Base-by-base conservation (phyloP, 148 eudicot genomes). In the Talinum fruticosum region DNA sequence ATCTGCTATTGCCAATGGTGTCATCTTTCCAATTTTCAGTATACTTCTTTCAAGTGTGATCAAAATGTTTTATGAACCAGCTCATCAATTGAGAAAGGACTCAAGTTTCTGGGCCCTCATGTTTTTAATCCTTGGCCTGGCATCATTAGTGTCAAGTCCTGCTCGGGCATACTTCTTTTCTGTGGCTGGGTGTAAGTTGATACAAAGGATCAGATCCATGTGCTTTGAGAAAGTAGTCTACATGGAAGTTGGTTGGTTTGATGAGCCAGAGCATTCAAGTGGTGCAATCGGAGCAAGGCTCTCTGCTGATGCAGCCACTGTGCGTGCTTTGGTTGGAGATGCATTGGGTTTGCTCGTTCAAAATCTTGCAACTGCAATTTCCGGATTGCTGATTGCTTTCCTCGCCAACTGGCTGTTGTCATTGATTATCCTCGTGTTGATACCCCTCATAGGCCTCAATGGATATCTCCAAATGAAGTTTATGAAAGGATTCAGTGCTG, bases 201-300 rank as follows among this genome's bases (percentile, higher is more conserved):
- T 80, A 69, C 78, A 54, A 37, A 18, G 82, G 47, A 75, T 80
- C 33, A 79, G 96, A 81, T 75, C 84, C 49, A 79, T 82, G 83
- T 89, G 93, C 67, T 92, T 92, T 49, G 84, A 86, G 73, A 92
- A 84, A 73, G 90, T 88, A 73, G 81, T 92, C 33, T n/a, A 51
- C 51, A 92, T 92, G 97, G 97, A 92, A 81, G 83, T 92, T 34
- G 76, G 88, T 69, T 92, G 93, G 93, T 92, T 90, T 71, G 97
- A 92, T 75, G 84, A 92, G 76, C 71, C 88, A 1, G 82, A 87
- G 44, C 82, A 92, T 79, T 88, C 97, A 2, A 92, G 89, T 77
- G 97, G 97, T 47, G 85, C 88, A 12, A 88, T 92, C 59, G 97
- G 97, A 30, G 89, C 97, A 26, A 87, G 88, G 61, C 87, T 92